Evolutionary conservation across 2,329 filamentous ascomycete species (phyloP), one percentile per base, ranked within the genome.

Genomic region (Exophiala aquamarina): DNA sequence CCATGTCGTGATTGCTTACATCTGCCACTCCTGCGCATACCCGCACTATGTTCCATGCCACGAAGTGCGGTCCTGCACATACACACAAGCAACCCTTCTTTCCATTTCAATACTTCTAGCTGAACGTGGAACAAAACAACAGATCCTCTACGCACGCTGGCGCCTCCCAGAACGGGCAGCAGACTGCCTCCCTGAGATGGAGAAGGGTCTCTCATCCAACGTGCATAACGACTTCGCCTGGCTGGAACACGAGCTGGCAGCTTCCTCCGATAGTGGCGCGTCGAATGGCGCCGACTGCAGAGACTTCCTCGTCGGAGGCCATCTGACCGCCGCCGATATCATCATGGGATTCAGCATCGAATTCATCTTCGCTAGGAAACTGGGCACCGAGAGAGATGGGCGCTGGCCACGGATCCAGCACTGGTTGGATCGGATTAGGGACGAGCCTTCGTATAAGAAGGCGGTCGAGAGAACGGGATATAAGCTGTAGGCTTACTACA

Each of bases 141-240:
- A 50, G 47, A 66, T 75, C 19, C 59, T 71, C 11, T 75, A 76
- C 54, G 63, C 66, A 5, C 66, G 68, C 4, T 73, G 67, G 70
- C 64, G 68, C 45, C 61, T 70, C n/a, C 64, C 68, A 6, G 57
- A 63, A 38, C 44, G 56, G 19, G 58, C 54, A 3, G 53, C 59
- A 2, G 41, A 52, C 9, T 29, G 44, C 38, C 65, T 64, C 14
- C 10, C 59, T 26, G 63, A 60, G 11, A 67, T 69, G 8, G 67
- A 73, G 20, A 58, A 66, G 18, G 62, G 63, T 1, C 51, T 74
- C 54, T 61, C 66, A 9, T 58, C 54, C n/a, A 75, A 75, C 46
- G 65, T 75, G 2, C 59, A 66, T 15, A 73, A 70, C 29, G 70
- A 75, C 49, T 52, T 77, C 28, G 64, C 72, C 35, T 74, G 68